Evolutionary conservation across 345 rosid genomes (phyloP).

Genomic region (Syzygium oleosum): DNA sequence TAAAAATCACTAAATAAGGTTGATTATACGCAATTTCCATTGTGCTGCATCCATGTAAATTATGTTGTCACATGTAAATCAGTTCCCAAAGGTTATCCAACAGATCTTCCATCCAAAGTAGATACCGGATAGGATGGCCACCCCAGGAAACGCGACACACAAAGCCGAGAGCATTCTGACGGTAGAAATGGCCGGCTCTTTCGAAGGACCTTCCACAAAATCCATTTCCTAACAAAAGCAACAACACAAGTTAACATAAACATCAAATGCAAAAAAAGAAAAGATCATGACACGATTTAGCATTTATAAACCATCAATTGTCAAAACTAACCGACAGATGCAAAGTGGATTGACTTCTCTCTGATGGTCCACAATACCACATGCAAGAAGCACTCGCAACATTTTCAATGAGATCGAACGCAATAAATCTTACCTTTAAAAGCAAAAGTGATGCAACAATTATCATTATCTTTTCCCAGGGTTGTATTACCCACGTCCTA

Average conservation of each 20-base stretch:
- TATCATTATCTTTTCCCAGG: slow-evolving; percentile 66
- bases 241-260: background rate
- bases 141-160: slow-evolving; percentile 46
- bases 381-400: background rate
- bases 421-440: slow-evolving; percentile 45
- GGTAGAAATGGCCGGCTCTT: slow-evolving; percentile 25
- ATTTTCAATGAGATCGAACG: background rate
- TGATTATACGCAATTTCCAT: background rate
- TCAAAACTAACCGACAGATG: background rate
- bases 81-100: background rate
- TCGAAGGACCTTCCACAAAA: slow-evolving; percentile 52
- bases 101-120: too few relatives aligned
- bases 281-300: slow-evolving; percentile 59
- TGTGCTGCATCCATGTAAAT: background rate
- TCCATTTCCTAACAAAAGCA: background rate
- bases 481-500: slow-evolving; percentile 44
- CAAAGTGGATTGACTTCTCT: background rate
- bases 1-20: background rate
- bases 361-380: too few relatives aligned
- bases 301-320: slow-evolving; percentile 41
- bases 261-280: background rate
- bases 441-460: slow-evolving; percentile 37
- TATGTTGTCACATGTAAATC: background rate
- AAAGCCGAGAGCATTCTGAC: slow-evolving; percentile 50
- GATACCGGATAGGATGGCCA: too few relatives aligned